Evolutionary conservation across 345 rosid genomes (phyloP).

Genomic region (Populus euphratica): DNA sequence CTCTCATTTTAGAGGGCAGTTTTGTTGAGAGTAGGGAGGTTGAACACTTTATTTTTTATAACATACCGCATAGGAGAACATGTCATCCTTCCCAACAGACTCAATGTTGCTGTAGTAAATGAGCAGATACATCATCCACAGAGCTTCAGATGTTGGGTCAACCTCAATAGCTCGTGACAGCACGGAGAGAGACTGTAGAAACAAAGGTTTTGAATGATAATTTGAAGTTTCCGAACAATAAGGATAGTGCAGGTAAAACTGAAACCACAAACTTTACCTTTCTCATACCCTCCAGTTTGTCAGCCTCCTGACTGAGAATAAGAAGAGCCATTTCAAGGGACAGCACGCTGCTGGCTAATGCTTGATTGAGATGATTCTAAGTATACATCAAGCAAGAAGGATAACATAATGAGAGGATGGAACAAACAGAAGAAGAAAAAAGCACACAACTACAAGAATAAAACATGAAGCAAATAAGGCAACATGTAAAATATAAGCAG

Average conservation of each 20-base stretch:
- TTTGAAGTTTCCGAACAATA: slow-evolving; percentile 6
- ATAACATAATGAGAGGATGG: slow-evolving; percentile 18
- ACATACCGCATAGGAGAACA: slow-evolving; percentile 70
- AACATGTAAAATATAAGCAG: too few species aligned
- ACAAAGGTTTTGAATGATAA: slow-evolving; percentile 13
- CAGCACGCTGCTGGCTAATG: slow-evolving; percentile 41
- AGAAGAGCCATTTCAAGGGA: slow-evolving; percentile 73
- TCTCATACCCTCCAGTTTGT: slow-evolving; percentile 49
- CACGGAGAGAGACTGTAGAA: slow-evolving; percentile 67
- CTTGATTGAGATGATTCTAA: slow-evolving; percentile 60
- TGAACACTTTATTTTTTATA: neutral
- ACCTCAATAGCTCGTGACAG: slow-evolving; percentile 76
- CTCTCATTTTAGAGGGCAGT: neutral
- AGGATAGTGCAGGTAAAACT: slow-evolving; percentile 13
- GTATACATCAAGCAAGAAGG: slow-evolving; percentile 38
- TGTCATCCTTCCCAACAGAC: slow-evolving; percentile 55
- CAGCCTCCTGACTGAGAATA: slow-evolving; percentile 55
- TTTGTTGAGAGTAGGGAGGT: neutral
- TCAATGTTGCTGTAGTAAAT: slow-evolving; percentile 46
- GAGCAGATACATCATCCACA: slow-evolving; percentile 78
- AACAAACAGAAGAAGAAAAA: slow-evolving; percentile 12
- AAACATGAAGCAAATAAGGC: too few species aligned
- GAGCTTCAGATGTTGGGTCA: slow-evolving; percentile 66
- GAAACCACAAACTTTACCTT: slow-evolving; percentile 53
- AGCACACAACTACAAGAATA: neutral